Base-by-base conservation (phyloP, 2,329 filamentous ascomycete genomes). In the Neodidymelliopsis sp. region DNA sequence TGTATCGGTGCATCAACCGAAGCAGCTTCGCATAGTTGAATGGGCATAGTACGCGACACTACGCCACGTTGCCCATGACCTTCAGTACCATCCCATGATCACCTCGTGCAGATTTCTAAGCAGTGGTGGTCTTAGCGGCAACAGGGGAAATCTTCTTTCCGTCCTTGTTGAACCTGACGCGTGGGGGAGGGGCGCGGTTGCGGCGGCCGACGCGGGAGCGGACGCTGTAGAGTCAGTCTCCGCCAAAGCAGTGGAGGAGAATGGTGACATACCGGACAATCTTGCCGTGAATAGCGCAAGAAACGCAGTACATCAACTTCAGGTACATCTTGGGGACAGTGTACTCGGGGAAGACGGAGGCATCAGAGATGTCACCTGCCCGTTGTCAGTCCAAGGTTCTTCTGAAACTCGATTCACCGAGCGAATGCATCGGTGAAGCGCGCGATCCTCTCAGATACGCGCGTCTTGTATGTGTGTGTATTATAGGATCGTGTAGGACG, bases 271-370 rank as follows among this genome's bases (percentile, higher is more conserved):
- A 97, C 93, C 94, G 93, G 81, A 99, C 95, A 80, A 99, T 99
- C 90, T 99, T 99, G 86, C 94, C 94, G 86, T 99, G 94, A 70
- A 99, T 99, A 76, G 94, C 94, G 83, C 94, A 99, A 81, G 93
- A 97, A 77, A 99, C 94, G 81, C 94, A 99, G 91, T 99, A 99
- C 85, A 99, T 94, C 79, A 99, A 89, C 89, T 99, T 99, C 83
- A 99, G 85, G 90, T 99, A 99, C 95, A 99, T 99, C 90, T 99
- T 99, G 82, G 94, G 94, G 75, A 99, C 93, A 71, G 91, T 92
- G 86, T 99, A 99, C 84, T 99, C 94, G 75, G 89, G 80, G 83
- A 97, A 99, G 81, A 99, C 94, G 75, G 94, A 97, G 75, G 95
- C 94, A 79, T 99, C 94, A 68, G 92, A 97, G 84, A 99, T 99